Evolutionary conservation across 805 yeast species (phyloP), one percentile per base, ranked within the genome.

Genomic region (Geotrichum ghanense): DNA sequence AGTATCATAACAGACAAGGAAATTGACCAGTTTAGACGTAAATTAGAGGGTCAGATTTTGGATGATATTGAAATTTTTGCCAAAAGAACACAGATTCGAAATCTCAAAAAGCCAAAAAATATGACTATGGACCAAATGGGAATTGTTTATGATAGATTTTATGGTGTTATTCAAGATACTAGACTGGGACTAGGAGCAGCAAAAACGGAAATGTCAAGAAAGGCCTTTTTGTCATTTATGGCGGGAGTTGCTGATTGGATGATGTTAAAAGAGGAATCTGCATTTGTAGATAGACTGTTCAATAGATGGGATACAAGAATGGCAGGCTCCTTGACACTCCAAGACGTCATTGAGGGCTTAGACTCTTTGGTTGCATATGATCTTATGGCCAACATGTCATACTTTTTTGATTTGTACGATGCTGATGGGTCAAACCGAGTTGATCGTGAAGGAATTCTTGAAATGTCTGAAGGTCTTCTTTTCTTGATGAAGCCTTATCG

Each of bases 21-120:
- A 62, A 78, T 92, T 39, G 72, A 71, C 20, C 81, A 74, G 48
- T 81, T 79, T 56, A 75, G 97, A 45, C 69, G 73, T 21, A 82
- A 74, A 58, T 81, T 77, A 61, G 79, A 88, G 62, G 78, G 80
- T 53, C 76, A 80, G 41, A 90, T 92, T 41, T 78, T 84, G 58
- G 84, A 76, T 55, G 90, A 92, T 46, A 87, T 90, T 51, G 95
- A 92, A 54, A 72, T 79, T 1, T 90, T 90, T 67, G 94, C 92
- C 27, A 92, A 90, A 63, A 73, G 95, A 48, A 86, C 97, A 0
- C 96, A 92, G 62, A 62, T 92, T 37, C 73, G 98, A 53, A 89
- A 87, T 62, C 67, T 90, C 46, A 90, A 94, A 27, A 81, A 81
- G 59, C 76, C 85, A 1, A 73, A 71, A 22, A 76, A 83, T 57